These are phyloP conservation scores for Nemania sp. DNA, from an alignment of 2,329 filamentous ascomycete genomes.

Conservation along the genomic window DNA sequence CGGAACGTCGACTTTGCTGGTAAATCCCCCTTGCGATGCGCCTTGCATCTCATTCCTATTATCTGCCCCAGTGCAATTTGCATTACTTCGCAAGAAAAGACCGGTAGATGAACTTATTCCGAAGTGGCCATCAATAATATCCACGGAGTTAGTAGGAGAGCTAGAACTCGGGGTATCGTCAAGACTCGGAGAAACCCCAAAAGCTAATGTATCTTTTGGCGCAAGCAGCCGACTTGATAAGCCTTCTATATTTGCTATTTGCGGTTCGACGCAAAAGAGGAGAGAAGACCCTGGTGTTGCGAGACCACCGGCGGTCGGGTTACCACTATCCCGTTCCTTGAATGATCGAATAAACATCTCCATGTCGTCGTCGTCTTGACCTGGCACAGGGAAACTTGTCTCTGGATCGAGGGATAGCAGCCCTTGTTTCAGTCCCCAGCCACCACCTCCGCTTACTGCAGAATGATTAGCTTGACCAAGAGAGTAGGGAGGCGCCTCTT, in stretches of 20 bases:
- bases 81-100: constrained; percentile 59
- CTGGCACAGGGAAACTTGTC: constrained; percentile 61
- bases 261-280: constrained; percentile 70
- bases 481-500: constrained; percentile 45
- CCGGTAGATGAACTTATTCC: constrained; percentile 73
- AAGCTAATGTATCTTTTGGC: constrained; percentile 30
- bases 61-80: constrained; percentile 20
- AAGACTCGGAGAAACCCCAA: constrained; percentile 45
- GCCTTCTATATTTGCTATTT: constrained; percentile 36
- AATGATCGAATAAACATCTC: constrained; percentile 66
- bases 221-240: constrained; percentile 27
- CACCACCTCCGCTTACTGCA: constrained; percentile 81
- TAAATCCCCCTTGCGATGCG: constrained; percentile 37
- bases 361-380: constrained; percentile 65
- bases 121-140: constrained; percentile 61
- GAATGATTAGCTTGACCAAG: constrained; percentile 38
- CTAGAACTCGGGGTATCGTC: constrained; percentile 29
- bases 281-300: constrained; percentile 73
- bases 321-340: constrained; percentile 50
- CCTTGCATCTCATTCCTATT: constrained; percentile 2
- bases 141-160: constrained; percentile 43
- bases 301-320: constrained; percentile 65
- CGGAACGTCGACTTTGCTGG: constrained; percentile 50
- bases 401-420: constrained; percentile 83
- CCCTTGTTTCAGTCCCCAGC: constrained; percentile 85